phyloP scores from a whole-genome alignment of 257 asterid genomes.

The Solanum etuberosum region DNA sequence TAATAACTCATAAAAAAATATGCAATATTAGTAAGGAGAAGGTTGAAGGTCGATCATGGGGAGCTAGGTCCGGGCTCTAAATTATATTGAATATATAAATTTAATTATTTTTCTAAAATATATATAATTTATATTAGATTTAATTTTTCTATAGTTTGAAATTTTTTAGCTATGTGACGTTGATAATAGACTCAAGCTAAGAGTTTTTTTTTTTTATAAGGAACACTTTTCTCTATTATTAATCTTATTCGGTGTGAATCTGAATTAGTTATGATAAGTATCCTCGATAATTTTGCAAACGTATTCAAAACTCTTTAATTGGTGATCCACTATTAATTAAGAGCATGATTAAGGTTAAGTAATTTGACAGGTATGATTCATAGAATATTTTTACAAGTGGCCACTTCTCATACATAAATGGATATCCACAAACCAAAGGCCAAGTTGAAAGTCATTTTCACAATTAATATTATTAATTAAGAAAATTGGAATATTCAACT shows the following conservation, averaged over 20 bases:
- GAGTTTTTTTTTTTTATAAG: no score
- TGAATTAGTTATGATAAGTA: not conserved
- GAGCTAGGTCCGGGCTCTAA: not conserved
- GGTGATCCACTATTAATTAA: not conserved
- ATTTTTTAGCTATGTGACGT: no score
- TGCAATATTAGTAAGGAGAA: not conserved
- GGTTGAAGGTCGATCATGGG: not conserved
- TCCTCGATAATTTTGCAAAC: not conserved
- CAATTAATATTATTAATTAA: not conserved
- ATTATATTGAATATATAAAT: no score
- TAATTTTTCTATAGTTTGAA: no score
- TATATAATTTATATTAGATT: no score
- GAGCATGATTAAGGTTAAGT: not conserved
- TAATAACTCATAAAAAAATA: no score
- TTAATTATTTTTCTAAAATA: no score
- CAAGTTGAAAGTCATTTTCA: not conserved
- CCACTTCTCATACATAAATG: not conserved
- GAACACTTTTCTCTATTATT: not conserved
- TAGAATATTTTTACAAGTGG: not conserved
- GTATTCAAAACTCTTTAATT: not conserved
- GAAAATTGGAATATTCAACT: not conserved
- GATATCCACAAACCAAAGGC: not conserved
- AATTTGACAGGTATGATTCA: not conserved
- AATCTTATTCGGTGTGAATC: not conserved
- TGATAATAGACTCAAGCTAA: no score